Evolutionary conservation across 2,329 filamentous ascomycete species (phyloP).

Genomic region (Cladophialophora exuberans): DNA sequence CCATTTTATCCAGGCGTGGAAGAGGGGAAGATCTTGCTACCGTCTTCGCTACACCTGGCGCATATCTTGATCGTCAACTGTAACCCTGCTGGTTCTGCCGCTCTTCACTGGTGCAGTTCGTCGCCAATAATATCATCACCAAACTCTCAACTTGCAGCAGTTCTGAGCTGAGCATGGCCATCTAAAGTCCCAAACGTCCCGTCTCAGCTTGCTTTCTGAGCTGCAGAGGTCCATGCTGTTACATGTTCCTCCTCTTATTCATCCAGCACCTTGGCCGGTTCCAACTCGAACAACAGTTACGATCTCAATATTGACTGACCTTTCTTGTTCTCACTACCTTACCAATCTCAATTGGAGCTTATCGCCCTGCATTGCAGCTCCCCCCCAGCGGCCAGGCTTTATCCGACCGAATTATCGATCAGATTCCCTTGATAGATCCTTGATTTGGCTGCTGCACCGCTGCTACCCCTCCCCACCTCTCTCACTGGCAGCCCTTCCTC

Average conservation of each 20-base stretch:
- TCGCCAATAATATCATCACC: conserved; percentile 21
- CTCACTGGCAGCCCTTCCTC: conserved; percentile 17
- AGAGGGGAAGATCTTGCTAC: conserved; percentile 7
- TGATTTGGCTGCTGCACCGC: conserved; percentile 8
- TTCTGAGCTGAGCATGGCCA: neutral
- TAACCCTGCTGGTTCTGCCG: conserved; percentile 4
- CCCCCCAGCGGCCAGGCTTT: conserved; percentile 13
- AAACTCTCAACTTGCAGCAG: conserved; percentile 3
- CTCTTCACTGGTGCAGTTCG: conserved; percentile 14
- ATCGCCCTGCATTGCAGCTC: conserved; percentile 28
- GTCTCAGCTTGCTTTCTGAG: conserved; percentile 4
- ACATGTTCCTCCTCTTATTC: conserved; percentile 1
- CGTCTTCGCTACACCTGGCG: neutral
- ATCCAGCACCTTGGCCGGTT: neutral
- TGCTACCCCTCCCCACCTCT: conserved; percentile 25
- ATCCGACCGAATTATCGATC: conserved; percentile 17
- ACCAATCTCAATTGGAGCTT: conserved; percentile 20
- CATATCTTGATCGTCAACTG: conserved; percentile 12
- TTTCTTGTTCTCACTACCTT: neutral
- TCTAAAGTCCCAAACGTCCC: conserved; percentile 13
- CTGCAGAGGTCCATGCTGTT: conserved; percentile 1
- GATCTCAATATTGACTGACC: conserved; percentile 1
- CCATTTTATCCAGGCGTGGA: neutral
- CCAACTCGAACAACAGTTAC: neutral
- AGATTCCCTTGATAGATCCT: conserved; percentile 20